Percentiles rank a stretch among this genome's conserved stretches.
Evolutionary conservation across 345 rosid species (phyloP).

Genomic region (Reutealis trisperma): DNA sequence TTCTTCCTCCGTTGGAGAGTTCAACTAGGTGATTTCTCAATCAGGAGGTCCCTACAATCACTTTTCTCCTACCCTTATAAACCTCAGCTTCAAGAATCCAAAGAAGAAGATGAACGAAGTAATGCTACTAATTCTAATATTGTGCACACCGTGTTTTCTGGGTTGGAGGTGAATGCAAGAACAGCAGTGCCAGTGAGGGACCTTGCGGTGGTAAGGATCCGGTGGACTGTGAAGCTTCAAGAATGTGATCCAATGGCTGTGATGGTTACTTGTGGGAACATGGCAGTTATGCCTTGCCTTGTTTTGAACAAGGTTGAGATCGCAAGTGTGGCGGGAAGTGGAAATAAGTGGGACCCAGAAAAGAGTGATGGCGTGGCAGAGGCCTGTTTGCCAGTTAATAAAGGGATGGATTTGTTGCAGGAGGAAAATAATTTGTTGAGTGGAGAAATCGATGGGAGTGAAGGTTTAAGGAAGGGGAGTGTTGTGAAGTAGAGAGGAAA

Average conservation of each 20-base stretch:
- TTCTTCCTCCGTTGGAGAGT: background rate
- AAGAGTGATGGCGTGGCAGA: background rate
- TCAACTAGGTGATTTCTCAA: background rate
- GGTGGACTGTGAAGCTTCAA: background rate
- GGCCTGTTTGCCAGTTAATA: background rate
- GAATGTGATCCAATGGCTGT: background rate
- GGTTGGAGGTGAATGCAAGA: background rate
- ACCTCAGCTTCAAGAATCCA: background rate
- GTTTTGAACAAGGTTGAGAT: conserved; percentile 1
- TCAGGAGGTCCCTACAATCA: background rate
- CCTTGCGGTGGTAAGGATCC: background rate
- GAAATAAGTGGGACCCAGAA: background rate
- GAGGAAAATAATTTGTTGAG: background rate
- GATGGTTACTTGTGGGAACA: background rate
- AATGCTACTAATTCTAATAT: background rate
- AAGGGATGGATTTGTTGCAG: background rate
- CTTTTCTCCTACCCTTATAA: background rate
- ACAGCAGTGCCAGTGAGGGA: background rate
- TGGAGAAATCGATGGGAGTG: no score
- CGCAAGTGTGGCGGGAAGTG: background rate
- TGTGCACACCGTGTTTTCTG: background rate
- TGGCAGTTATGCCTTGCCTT: background rate
- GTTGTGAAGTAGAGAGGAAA: no score
- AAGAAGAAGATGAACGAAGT: background rate
- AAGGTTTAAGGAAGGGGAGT: no score